These are phyloP conservation scores for Parachaetomium inaequale DNA, from an alignment of 495 filamentous ascomycete genomes.

Conservation along the genomic window DNA sequence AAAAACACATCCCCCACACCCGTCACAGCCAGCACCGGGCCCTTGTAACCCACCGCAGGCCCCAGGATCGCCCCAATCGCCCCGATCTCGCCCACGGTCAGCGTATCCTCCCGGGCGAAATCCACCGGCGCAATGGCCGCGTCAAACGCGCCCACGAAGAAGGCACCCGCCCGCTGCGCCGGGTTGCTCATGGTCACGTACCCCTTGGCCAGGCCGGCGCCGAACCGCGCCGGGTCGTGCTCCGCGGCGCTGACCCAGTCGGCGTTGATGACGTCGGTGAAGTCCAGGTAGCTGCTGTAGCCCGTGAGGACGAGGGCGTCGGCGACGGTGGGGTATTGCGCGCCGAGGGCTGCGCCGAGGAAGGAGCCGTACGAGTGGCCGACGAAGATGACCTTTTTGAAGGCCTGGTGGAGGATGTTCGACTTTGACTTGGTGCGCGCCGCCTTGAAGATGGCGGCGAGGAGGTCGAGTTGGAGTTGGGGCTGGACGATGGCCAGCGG, in stretches of 20 bases:
- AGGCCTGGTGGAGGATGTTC: constrained; percentile 18
- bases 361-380: constrained; percentile 29
- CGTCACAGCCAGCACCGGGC: constrained; percentile 10
- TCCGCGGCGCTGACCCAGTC: not conserved
- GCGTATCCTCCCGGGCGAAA: constrained; percentile 9
- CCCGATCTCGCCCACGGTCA: constrained; percentile 7
- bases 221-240: not conserved
- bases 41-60: constrained; percentile 1
- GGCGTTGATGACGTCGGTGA: not conserved
- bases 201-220: not conserved
- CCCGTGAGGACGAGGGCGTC: constrained; percentile 26
- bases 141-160: constrained; percentile 13
- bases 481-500: constrained; percentile 16
- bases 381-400: constrained; percentile 23
- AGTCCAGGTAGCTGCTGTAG: not conserved
- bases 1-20: constrained; percentile 11
- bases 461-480: constrained; percentile 14
- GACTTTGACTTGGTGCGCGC: constrained; percentile 37
- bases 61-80: not conserved
- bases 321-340: constrained; percentile 21
- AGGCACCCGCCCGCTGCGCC: not conserved
- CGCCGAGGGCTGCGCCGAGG: constrained; percentile 19
- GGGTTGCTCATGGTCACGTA: constrained; percentile 5
- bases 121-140: constrained; percentile 1
- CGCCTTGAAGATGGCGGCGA: constrained; percentile 8